Base-by-base conservation (phyloP, 495 filamentous ascomycete genomes). In the Penicillium atrosanguineum region DNA sequence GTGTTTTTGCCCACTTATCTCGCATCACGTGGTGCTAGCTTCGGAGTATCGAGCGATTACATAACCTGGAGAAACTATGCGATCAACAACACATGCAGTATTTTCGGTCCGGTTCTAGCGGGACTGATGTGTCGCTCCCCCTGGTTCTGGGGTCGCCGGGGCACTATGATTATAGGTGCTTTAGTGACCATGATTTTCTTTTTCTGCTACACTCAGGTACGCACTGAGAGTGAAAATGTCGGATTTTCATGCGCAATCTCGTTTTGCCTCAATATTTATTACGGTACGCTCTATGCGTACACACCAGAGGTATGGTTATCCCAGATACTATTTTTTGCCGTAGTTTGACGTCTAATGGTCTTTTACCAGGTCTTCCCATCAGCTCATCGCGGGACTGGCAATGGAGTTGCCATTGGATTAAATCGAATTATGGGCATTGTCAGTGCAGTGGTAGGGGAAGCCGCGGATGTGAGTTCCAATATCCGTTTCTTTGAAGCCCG, bases 401-500 rank as follows among this genome's bases (percentile, higher is more conserved):
- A 88, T 56, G 86, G 86, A 11, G 76, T 90, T 44, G 79, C 83
- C 6, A 86, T 89, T 20, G 85, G 77, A 0, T 78, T 81, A 26
- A 89, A 89, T 62, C 78, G 87, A 15, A 67, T 89, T 55, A 88
- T 88, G 85, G 86, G 86, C 12, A 89, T 89, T 48, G 46, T 90
- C 46, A 82, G 79, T 19, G 86, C 86, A 3, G 71, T 90, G 25
- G 79, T 90, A 19, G 85, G 78, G 0, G 78, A 83, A 11, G 73
- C 71, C 25, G 80, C 82, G 0, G 63, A 87, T 64, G 69, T 71
- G 38, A 46, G 69, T 62, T 3, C 12, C 8, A n/a, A 20, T 7
- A 7, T 29, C 14, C 11, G 19, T 51, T 26, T 3, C 16, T 18
- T 37, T 1, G 14, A 18, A 21, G 5, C 5, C 4, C 48, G 19